A percentile compares a stretch with the other conserved stretches of the same genome.
These are phyloP conservation scores for Golubevia sp. DNA, from an alignment of 1,284 basidiomycete species.

Conservation along the genomic window DNA sequence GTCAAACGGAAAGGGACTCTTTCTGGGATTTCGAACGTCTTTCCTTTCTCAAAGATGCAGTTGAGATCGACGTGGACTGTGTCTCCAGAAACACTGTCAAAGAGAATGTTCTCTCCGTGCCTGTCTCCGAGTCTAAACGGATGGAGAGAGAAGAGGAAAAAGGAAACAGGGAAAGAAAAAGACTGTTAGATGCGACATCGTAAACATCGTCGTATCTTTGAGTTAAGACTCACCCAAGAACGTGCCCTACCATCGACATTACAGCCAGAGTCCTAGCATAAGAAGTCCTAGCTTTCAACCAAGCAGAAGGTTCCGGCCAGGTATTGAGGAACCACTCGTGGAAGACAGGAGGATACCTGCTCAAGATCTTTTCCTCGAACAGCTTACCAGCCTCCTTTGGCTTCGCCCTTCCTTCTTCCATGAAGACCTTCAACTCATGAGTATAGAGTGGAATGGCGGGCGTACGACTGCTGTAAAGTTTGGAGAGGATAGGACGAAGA, in stretches of 20 bases:
- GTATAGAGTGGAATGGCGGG: conserved; percentile 53
- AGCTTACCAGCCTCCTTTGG: conserved; percentile 67
- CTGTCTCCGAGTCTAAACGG: conserved; percentile 83
- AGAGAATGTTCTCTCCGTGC: conserved; percentile 94
- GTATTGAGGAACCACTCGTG: conserved; percentile 97
- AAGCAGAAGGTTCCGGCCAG: conserved; percentile 94
- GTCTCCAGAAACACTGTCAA: conserved; percentile 86
- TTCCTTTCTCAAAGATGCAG: conserved; percentile 92
- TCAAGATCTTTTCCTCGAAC: conserved; percentile 71
- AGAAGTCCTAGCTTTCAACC: conserved; percentile 83
- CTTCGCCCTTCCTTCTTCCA: conserved; percentile 69
- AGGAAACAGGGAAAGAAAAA: too few species aligned
- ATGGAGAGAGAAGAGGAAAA: not conserved
- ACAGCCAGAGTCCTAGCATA: conserved; percentile 92
- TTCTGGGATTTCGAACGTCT: conserved; percentile 86
- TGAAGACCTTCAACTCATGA: conserved; percentile 67
- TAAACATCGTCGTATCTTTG: not conserved
- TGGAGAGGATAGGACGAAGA: conserved; percentile 77
- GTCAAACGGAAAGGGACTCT: conserved; percentile 94
- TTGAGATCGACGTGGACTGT: conserved; percentile 98
- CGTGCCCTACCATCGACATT: conserved; percentile 98
- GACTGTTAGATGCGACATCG: not conserved
- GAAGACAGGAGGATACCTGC: conserved; percentile 74
- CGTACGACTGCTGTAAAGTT: conserved; percentile 69
- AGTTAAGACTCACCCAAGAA: conserved; percentile 77